Base-by-base conservation (phyloP, 2,329 filamentous ascomycete species). In the Endocalyx cinctus region DNA sequence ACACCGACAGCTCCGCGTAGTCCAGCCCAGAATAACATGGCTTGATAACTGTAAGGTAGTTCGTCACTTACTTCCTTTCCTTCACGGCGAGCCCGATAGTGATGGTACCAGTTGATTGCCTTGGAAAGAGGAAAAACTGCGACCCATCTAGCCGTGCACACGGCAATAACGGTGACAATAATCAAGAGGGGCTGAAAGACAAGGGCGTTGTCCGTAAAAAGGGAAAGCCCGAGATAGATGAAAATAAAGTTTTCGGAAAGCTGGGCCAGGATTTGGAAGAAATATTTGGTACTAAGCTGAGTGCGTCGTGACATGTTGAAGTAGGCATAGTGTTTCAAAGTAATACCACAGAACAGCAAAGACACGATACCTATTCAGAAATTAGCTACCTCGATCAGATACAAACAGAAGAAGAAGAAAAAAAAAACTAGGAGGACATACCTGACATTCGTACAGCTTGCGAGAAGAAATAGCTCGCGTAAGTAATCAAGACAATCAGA, bases 1-100 rank as follows among this genome's bases (percentile, higher is more conserved):
- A 98, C 92, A 37, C 92, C 92, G 48, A 98, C 92, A 29, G 92
- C 92, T 50, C 92, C 92, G 42, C 92, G 86, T 18, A 98, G 72
- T 17, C 92, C 92, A 12, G 92, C 92, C 92, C 92, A 98, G 66
- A 94, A 98, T n/a, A 98, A 77, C 92, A 98, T 97, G n/a, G 85
- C 88, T 62, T 97, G 92, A 62, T 97, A 95, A 48, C 87, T 87
- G 55, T 88, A 94, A 0, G 92, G 92, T 22, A 98, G 67, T 59
- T 97, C 92, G 45, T 97, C 90, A 12, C 79, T 77, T 5, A 82
- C 77, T 37, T 94, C 84, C 36, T 73, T 51, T 16, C 88, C 88
- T 34, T 82, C 76, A 30, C 86, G 79, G 31, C 78, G 75, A 12
- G 89, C 87, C 29, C 88, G 79, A 57, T 95, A 95, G 37, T 85